Evolutionary conservation across 208 protist genomes (phyloP), one percentile per base, ranked within the genome.

Genomic region (Crithidia expoeki): DNA sequence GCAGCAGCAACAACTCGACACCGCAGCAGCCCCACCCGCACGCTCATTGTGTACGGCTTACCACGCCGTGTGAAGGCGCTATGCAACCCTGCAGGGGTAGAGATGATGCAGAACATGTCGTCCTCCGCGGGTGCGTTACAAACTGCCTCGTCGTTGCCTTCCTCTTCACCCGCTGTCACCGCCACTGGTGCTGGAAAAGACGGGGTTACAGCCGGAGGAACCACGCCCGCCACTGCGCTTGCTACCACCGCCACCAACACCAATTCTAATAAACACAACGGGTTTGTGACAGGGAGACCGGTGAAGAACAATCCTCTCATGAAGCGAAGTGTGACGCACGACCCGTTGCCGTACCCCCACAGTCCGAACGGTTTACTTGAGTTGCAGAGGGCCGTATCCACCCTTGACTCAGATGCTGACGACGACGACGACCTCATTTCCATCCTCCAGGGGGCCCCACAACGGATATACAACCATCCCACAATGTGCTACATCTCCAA

Each of bases 401-500:
- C 67, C 6, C 68, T 68, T 25, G 38, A 34, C 25, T 21, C 38
- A 11, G 51, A 64, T 38, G 27, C 11, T 1, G 34, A 38, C 55
- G 51, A 74, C 9, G 62, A 75, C n/a, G 53, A 74, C 47, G 72
- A 72, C 47, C 30, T 77, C 50, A 66, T 72, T 47, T 47, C 63
- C 17, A 19, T 72, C 44, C 59, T 73, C 28, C 69, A 74, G 4
- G 52, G 59, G 19, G 70, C 78, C 50, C 74, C 78, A 16, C 42
- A 59, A 46, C 57, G 52, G 0, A 52, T 91, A 12, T 85, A 81
- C 58, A 59, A 79, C 38, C 80, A 89, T 64, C 86, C 80, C 28
- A 84, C 81, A 0, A 80, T 92, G 76, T 61, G 82, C 33, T 80
- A 76, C 60, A 88, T 92, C 34, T 76, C 84, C 7, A 74, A 76